These are phyloP conservation scores for Dysphania ambrosioides DNA, from an alignment of 148 eudicot species.

Conservation along the genomic window DNA sequence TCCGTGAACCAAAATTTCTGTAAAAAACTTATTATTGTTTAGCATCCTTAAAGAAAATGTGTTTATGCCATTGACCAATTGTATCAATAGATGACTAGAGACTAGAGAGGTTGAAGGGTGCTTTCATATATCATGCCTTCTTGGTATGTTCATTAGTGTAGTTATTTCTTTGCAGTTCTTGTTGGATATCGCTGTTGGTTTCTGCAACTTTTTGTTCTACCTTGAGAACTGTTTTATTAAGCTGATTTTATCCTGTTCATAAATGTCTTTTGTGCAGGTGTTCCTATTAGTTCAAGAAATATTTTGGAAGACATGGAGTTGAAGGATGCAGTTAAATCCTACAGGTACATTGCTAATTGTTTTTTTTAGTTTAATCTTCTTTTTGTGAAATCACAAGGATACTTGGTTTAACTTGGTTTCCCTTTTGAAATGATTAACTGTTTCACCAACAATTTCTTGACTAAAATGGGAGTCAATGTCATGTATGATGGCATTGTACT, in stretches of 20 bases:
- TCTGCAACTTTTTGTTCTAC: background rate
- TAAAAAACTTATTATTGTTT: no score
- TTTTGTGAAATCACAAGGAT: background rate
- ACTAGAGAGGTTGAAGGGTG: no score
- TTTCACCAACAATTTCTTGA: background rate
- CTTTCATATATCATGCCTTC: background rate
- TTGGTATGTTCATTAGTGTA: background rate
- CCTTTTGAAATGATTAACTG: background rate
- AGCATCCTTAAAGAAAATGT: no score
- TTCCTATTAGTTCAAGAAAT: constrained; percentile 77
- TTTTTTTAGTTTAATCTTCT: background rate
- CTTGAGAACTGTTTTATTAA: background rate
- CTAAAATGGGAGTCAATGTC: background rate
- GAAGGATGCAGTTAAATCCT: constrained; percentile 76
- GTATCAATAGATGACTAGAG: background rate
- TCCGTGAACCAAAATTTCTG: background rate
- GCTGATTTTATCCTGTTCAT: constrained; percentile 4
- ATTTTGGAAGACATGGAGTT: constrained; percentile 85
- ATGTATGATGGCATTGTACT: background rate
- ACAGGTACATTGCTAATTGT: constrained; percentile 44
- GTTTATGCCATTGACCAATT: background rate
- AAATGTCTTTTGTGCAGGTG: constrained; percentile 39
- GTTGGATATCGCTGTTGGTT: background rate
- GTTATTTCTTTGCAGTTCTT: background rate
- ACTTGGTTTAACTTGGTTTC: background rate